Evolutionary conservation across 495 filamentous ascomycete species (phyloP), one percentile per base, ranked within the genome.

Genomic region (Podospora appendiculata): DNA sequence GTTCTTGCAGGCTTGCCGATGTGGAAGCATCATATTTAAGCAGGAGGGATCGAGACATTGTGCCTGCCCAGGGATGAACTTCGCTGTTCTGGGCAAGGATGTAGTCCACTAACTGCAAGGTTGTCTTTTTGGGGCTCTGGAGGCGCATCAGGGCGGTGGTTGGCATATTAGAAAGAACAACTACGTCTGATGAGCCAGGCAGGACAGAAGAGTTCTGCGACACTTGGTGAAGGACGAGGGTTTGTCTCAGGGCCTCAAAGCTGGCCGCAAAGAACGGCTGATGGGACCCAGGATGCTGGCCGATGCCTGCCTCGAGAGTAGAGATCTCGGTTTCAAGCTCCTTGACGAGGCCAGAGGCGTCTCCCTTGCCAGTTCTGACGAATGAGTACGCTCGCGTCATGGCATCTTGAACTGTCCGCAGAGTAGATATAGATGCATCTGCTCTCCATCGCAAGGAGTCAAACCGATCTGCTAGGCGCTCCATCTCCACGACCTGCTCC

Each of bases 401-500:
- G n/a, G 78, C 75, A 17, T 61, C 68, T 57, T 76, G 76, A 38
- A 81, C 68, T 3, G 61, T 69, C 9, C 66, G 62, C 36, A 81
- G 61, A 6, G 74, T 75, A 0, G 58, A 13, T 19, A 78, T 65
- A 6, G 64, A 60, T n/a, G 69, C 69, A 50, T 70, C 57, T 47
- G 69, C 63, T 53, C 70, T 75, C 78, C 77, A 84, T 43, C 76
- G 73, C 11, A 79, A 56, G 8, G 70, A 61, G 61, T 95, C 90
- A 56, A 97, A 94, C 32, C 83, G 74, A 41, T 79, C 77, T 0
- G 85, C 86, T n/a, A 93, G 78, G 3, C 65, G 63, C 62, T 92
- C 85, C 59, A 95, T 65, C 13, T 79, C 70, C 12, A 85, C 65
- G 7, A 77, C 70, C 33, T 80, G 67, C 19, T 77, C 79, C 5